Evolutionary conservation across 208 protist genomes (phyloP), one percentile per base, ranked within the genome.

Genomic region (Leishmania mexicana): DNA sequence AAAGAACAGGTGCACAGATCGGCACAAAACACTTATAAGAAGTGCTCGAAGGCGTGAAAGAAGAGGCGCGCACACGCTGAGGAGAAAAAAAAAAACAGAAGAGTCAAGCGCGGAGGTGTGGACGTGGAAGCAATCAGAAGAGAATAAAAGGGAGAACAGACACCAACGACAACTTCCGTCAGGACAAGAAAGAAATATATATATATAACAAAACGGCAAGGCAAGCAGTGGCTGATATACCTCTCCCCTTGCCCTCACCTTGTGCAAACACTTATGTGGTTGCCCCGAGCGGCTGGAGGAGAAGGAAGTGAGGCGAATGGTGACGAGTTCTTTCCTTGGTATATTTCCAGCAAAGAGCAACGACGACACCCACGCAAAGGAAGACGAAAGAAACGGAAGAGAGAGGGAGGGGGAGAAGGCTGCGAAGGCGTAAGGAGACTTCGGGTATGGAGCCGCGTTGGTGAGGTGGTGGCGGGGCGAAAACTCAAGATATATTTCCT

Each of bases 291-390:
- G 65, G 3, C 40, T 47, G 65, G 21, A 72, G 17, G 3, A 47
- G 5, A 5, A 45, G 65, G 8, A 28, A 1, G 51, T 2, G 49
- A 38, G 51, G 47, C 1, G 11, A 2, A 11, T 49, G 31, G 11
- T 49, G 45, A 38, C 24, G 21, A 72, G 17, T 7, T 21, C 7
- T 42, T 42, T 38, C 38, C 13, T 72, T 47, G 65, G 38, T 72
- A 72, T 72, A 24, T 47, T 47, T n/a, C 40, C 42, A 71, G 76
- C 51, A 79, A 79, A 45, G 31, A 72, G 19, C 65, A 47, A 28
- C 38, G n/a, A 40, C 31, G n/a, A 49, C 65, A 31, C 38, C 15
- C 19, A 72, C 65, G n/a, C 65, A 72, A 28, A 47, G 7, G 7
- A 72, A 24, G 40, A 40, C 31, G 51, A 47, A 47, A 53, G 45